Base-by-base conservation (phyloP, 2,329 filamentous ascomycete species). In the Scedosporium boydii region DNA sequence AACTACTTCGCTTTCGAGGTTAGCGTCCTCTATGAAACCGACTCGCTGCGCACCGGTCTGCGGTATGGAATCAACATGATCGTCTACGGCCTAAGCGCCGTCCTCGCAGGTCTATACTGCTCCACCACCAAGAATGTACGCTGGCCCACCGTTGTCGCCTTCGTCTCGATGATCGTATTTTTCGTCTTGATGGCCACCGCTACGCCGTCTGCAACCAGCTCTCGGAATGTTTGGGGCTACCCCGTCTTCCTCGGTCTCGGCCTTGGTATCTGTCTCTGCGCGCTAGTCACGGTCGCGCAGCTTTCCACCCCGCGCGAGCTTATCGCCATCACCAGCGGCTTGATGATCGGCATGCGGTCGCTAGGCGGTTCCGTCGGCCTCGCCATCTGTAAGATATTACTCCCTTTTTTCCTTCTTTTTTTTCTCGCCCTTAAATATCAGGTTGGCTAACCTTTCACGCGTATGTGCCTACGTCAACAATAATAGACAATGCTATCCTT, bases 1-100 rank as follows among this genome's bases (percentile, higher is more conserved):
- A 74, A 70, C 62, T 78, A 77, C 67, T 77, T 77, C 46, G 70
- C 74, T n/a, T 76, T 74, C 58, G 68, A 78, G 66, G 68, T 70
- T 59, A 68, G 66, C 42, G 64, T 75, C 1, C 63, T 77, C 5
- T 77, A 76, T 63, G 74, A 76, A 63, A 67, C 67, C 0, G 74
- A 76, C 62, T 61, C 68, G 6, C 66, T 77, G 2, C 64, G 73
- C 6, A 69, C 71, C 2, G 71, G 71, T 7, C 64, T 70, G 1
- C 69, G 73, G 1, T 77, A 72, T 65, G 70, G 69, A 48, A 68
- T 77, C 62, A 69, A 66, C 38, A 70, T 76, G 61, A 66, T 76
- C 4, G 62, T 68, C 0, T 69, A 68, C 7, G 70, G 70, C n/a
- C 56, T 73, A 7, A 69, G 67, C 6, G 68, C 73, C 1, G 21